Evolutionary conservation across 1,284 basidiomycete species (phyloP).

Genomic region (Boletus austroedulis): DNA sequence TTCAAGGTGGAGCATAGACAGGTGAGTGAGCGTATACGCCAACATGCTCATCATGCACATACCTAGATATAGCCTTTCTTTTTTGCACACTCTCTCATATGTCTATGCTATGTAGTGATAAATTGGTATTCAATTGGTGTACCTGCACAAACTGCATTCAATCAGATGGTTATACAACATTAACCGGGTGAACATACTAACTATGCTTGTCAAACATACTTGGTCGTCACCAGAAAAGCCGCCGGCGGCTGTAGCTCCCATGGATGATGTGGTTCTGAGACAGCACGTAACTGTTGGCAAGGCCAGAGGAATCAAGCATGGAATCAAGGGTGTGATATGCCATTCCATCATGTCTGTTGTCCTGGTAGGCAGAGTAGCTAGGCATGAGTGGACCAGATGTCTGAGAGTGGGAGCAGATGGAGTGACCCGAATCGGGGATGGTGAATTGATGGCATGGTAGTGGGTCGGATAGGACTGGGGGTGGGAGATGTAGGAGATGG

Average conservation of each 20-base stretch:
- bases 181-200: too few species aligned
- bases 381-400: slow-evolving; percentile 49
- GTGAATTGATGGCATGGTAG: slow-evolving; percentile 35
- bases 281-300: slow-evolving; percentile 33
- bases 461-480: slow-evolving; percentile 39
- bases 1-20: too few species aligned
- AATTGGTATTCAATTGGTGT: too few species aligned
- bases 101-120: too few species aligned
- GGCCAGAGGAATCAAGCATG: slow-evolving; percentile 29
- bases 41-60: too few species aligned
- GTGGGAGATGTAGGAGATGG: slow-evolving; percentile 40
- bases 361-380: slow-evolving; percentile 46
- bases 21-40: too few species aligned
- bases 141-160: too few species aligned
- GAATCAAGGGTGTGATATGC: slow-evolving; percentile 31
- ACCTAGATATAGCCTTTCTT: too few species aligned
- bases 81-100: too few species aligned
- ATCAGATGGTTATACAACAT: too few species aligned
- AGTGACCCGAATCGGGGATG: slow-evolving; percentile 41
- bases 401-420: slow-evolving; percentile 48
- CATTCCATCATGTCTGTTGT: slow-evolving; percentile 40
- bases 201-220: too few species aligned
- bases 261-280: slow-evolving; percentile 37
- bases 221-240: too few species aligned
- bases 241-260: slow-evolving; percentile 29